Conservation (phyloP, 768 basidiomycete genomes). For the Leccinellum luteum region DNA sequence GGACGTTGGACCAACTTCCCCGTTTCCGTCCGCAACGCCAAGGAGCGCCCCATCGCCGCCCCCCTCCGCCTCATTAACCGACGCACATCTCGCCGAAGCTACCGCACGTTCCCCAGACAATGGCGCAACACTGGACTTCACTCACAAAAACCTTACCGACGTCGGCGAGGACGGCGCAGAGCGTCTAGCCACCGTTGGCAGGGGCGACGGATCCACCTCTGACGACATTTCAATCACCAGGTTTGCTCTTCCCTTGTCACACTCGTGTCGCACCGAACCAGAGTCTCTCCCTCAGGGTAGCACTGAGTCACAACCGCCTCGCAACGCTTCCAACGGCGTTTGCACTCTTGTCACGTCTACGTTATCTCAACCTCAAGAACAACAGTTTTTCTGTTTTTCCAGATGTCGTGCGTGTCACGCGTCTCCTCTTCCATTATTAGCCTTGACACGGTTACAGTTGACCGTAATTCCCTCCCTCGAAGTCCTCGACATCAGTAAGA, state of each 20-base stretch:
- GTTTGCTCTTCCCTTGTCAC: slow-evolving; percentile 36
- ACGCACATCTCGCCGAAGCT: slow-evolving; percentile 63
- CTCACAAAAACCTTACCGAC: slow-evolving; percentile 73
- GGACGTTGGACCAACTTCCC: slow-evolving; percentile 31
- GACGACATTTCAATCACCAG: slow-evolving; percentile 58
- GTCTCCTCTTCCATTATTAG: slow-evolving; percentile 1
- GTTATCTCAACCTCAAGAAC: slow-evolving; percentile 85
- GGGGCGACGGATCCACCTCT: slow-evolving; percentile 39
- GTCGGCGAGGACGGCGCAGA: slow-evolving; percentile 74
- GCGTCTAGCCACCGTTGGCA: slow-evolving; percentile 64
- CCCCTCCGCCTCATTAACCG: slow-evolving; percentile 45
- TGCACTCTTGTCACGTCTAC: slow-evolving; percentile 63
- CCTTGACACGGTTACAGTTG: slow-evolving; percentile 47
- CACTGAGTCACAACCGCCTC: slow-evolving; percentile 83
- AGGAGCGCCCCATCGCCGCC: slow-evolving; percentile 28
- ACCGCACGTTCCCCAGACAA: slow-evolving; percentile 65
- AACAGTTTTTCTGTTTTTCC: slow-evolving; percentile 85
- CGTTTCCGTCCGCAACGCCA: slow-evolving; percentile 24
- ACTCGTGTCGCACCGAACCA: neutral
- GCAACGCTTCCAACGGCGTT: slow-evolving; percentile 75
- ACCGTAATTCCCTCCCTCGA: slow-evolving; percentile 85
- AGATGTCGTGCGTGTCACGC: slow-evolving; percentile 62
- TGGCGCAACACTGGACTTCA: slow-evolving; percentile 82
- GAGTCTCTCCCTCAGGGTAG: slow-evolving; percentile 52
- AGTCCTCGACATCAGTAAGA: slow-evolving; percentile 91